Conservation (phyloP, 306 rosid genomes). For the Styphnolobium japonicum region DNA sequence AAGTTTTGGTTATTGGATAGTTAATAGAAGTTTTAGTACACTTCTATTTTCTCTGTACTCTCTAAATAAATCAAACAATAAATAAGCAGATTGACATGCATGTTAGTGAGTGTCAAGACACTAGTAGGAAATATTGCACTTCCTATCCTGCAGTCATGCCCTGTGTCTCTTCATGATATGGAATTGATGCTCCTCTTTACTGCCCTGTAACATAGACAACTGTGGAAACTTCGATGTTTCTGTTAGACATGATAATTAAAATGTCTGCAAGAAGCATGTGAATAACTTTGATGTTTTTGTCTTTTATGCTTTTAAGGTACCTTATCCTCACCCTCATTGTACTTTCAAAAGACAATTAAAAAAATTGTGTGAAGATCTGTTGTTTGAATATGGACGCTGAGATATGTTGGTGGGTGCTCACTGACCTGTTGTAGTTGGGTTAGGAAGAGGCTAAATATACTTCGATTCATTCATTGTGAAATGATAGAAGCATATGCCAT, state of each 20-base stretch:
- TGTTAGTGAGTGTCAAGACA: constrained; percentile 10
- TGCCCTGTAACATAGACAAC: neutral
- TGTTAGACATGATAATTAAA: neutral
- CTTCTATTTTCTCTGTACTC: constrained; percentile 5
- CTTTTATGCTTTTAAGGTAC: no score
- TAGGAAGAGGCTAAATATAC: no score
- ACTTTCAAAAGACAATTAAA: no score
- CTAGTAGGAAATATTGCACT: neutral
- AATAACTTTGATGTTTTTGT: no score
- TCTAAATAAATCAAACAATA: neutral
- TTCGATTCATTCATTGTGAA: no score
- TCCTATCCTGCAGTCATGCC: neutral
- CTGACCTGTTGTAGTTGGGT: no score
- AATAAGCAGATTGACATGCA: neutral
- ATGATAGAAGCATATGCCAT: no score
- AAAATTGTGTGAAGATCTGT: no score
- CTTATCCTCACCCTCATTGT: no score
- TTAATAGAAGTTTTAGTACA: constrained; percentile 3
- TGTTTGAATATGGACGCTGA: no score
- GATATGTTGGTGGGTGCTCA: no score
- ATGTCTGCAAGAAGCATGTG: neutral
- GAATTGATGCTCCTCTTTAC: neutral
- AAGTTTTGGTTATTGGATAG: constrained; percentile 10
- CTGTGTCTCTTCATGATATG: neutral
- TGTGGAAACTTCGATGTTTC: neutral